Evolutionary conservation across 2,329 filamentous ascomycete species (phyloP), one percentile per base, ranked within the genome.

Genomic region (Trichoderma afroharzianum): DNA sequence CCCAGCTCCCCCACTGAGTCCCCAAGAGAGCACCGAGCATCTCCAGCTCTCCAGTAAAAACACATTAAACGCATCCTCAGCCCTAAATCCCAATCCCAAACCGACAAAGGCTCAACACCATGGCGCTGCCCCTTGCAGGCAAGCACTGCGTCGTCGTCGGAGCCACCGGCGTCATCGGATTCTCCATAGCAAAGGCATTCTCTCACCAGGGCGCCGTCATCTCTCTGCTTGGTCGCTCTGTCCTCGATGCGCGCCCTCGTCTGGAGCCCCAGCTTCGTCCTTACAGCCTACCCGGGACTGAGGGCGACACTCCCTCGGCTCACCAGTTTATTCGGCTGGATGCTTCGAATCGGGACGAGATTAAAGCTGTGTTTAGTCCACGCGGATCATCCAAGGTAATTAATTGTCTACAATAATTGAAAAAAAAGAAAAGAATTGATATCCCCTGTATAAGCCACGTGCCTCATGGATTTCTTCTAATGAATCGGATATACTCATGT

Each of bases 111-210:
- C 30, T 15, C 30, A 43, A 66, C 24, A 30, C 47, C 36, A 77
- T 80, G 76, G 71, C 77, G 28, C 77, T 81, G 73, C 76, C 79
- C 64, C 80, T 88, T 70, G 76, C 76, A 55, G 85, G 85, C 71
- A 86, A 86, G 73, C 84, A 83, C 72, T 87, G 84, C 78, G 83
- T 92, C 77, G 84, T 94, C 66, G 92, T 92, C 3, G 92, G 92
- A 62, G 92, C 87, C 24, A 91, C 90, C 57, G 89, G 91, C 24
- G 89, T 90, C 68, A 93, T 94, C 75, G 92, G 92, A 58, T 83
- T 85, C 55, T 88, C 88, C 66, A 91, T 94, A 69, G 91, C 92
- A 11, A 80, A 83, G 47, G 84, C 87, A n/a, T 92, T 94, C 77
- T 88, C 91, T 24, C 77, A 79, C 67, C 85, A 90, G 72, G 91